A percentile compares a stretch with the other conserved stretches of the same genome.
Conservation (phyloP, 257 asterid species). For the Ajuga chamaepitys region DNA sequence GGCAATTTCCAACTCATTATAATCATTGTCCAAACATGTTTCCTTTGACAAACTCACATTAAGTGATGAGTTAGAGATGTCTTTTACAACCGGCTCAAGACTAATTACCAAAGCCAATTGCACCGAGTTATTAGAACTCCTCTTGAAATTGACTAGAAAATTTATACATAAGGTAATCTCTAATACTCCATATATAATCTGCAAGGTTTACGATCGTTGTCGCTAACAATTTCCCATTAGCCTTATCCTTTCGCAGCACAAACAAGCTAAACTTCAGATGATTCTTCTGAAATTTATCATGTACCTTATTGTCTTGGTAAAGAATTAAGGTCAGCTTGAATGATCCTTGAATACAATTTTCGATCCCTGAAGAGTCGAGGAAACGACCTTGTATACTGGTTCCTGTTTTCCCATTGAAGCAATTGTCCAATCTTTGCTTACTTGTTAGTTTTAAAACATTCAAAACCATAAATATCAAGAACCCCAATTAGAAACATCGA, state of each 20-base stretch:
- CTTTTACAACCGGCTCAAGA: constrained; percentile 59
- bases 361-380: constrained; percentile 37
- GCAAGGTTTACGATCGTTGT: constrained; percentile 62
- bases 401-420: constrained; percentile 77
- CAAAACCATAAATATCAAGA: too few species aligned
- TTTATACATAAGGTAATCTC: constrained; percentile 34
- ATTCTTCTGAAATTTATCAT: constrained; percentile 65
- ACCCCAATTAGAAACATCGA: too few species aligned
- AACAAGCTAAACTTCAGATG: constrained; percentile 54
- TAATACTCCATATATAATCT: constrained; percentile 62
- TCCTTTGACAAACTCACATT: constrained; percentile 36
- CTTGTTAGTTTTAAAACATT: too few species aligned
- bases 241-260: constrained; percentile 62
- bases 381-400: constrained; percentile 52
- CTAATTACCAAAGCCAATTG: constrained; percentile 50
- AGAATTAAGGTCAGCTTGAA: constrained; percentile 52
- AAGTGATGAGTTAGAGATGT: constrained; percentile 55
- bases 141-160: constrained; percentile 52
- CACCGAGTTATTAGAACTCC: constrained; percentile 31
- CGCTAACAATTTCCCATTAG: constrained; percentile 67
- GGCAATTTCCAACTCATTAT: constrained; percentile 37
- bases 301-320: constrained; percentile 42
- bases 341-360: constrained; percentile 50
- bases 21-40: constrained; percentile 36
- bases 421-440: constrained; percentile 40